phyloP scores from a whole-genome alignment of 371 early-diverging fungal genomes.

The Zychaea mexicana region DNA sequence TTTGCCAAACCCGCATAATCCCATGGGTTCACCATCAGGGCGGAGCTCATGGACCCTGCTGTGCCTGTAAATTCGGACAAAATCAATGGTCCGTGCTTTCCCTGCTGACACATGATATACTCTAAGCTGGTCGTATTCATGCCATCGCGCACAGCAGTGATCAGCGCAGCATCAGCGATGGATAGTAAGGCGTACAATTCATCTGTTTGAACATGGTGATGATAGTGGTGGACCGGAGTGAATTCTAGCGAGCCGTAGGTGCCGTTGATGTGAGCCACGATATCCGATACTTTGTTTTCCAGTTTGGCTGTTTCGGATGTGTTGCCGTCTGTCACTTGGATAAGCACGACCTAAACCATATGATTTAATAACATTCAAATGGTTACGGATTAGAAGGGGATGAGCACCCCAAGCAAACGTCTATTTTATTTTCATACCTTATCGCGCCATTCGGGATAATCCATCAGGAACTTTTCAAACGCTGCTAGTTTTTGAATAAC shows the following conservation, averaged over 20 bases:
- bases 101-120: conserved; percentile 96
- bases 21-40: conserved; percentile 98
- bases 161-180: conserved; percentile 93
- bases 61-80: conserved; percentile 98
- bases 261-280: conserved; percentile 93
- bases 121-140: conserved; percentile 99
- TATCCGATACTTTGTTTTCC: conserved; percentile 86
- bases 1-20: conserved; percentile 93
- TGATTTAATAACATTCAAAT: not conserved
- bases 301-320: conserved; percentile 60
- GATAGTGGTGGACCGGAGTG: conserved; percentile 94
- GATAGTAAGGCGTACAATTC: conserved; percentile 96
- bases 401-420: not conserved
- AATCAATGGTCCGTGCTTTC: conserved; percentile 89
- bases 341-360: conserved; percentile 73
- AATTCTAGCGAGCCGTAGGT: conserved; percentile 94
- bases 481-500: conserved; percentile 96
- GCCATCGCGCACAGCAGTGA: conserved; percentile 97
- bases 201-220: conserved; percentile 90
- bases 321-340: conserved; percentile 74
- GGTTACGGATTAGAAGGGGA: too few species aligned
- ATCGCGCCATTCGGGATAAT: conserved; percentile 90
- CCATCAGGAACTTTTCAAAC: conserved; percentile 89
- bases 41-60: conserved; percentile 88
- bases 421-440: conserved; percentile 41